Base-by-base conservation (phyloP, 495 filamentous ascomycete genomes). In the Penicillium coprophilum region DNA sequence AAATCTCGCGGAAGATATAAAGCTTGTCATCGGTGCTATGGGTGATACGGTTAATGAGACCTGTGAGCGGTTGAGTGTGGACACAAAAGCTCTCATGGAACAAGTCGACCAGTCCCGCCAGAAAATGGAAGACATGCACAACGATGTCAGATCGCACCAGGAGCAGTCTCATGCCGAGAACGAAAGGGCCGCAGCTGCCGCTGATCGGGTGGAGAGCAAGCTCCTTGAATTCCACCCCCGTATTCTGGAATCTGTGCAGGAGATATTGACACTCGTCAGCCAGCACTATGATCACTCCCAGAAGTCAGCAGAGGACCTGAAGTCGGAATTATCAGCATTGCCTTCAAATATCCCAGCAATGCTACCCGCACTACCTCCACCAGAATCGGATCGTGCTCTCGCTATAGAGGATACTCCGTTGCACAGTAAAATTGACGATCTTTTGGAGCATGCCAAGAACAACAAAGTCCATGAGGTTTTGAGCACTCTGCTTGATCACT, bases 381-480 rank as follows among this genome's bases (percentile, higher is more conserved):
- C 80, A 3, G 73, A 79, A 39, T 66, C 71, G 0, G 77, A 81
- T 19, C 52, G 52, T 19, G 0, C 41, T 7, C 52, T 54, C 6
- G 52, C 52, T 1, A 54, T 66, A 24, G 87, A 91, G 68, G 87
- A 95, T 66, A 81, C 74, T 5, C 77, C 73, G 39, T 80, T 96
- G 4, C 88, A 91, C 32, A 82, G 86, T 50, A 97, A 96, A 73
- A 80, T 98, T n/a, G 87, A 98, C 69, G 85, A 81, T 59, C 78
- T 98, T 8, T 77, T 96, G 24, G 82, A 83, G 20, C 77, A 83
- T 59, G 77, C 79, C 9, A 77, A 80, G 55, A 70, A 68, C 32
- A 71, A 71, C 6, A 78, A 76, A 24, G 80, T 96, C 9, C 88
- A 92, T 27, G 84, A 90, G 46, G 92, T 96, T 67, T 80, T 98